Evolutionary conservation across 768 basidiomycete genomes (phyloP).

Genomic region (Krasilnikovozyma curviuscula): DNA sequence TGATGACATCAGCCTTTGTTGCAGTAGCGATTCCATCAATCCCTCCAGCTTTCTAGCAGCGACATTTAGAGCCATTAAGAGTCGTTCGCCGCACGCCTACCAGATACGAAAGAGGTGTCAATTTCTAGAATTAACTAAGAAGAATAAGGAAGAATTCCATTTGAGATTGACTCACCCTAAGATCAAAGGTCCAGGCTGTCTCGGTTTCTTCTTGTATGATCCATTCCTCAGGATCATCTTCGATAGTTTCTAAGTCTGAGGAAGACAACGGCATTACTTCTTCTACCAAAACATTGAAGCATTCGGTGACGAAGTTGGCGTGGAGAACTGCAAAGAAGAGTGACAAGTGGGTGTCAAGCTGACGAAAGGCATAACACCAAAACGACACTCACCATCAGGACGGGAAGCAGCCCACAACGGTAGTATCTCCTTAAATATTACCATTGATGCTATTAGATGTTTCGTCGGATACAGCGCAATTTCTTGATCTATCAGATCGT

Average conservation of each 20-base stretch:
- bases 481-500: too few relatives aligned
- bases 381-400: too few relatives aligned
- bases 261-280: neutral
- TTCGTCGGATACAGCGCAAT: too few relatives aligned
- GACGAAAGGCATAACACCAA: too few relatives aligned
- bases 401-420: too few relatives aligned
- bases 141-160: neutral
- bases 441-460: too few relatives aligned
- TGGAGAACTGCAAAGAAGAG: neutral
- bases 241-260: slow-evolving; percentile 1
- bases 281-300: slow-evolving; percentile 2
- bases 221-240: slow-evolving; percentile 10
- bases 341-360: too few relatives aligned
- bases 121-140: too few relatives aligned
- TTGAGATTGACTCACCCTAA: slow-evolving; percentile 1
- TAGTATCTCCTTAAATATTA: too few relatives aligned
- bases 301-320: neutral
- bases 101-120: neutral
- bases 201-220: slow-evolving; percentile 1
- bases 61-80: slow-evolving; percentile 2
- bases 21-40: slow-evolving; percentile 2
- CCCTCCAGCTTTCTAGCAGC: neutral
- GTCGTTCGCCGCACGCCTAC: slow-evolving; percentile 9
- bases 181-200: slow-evolving; percentile 7
- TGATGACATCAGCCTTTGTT: neutral